Evolutionary conservation across 192 early-diverging fungal species (phyloP), one percentile per base, ranked within the genome.

Genomic region (Coemansia sp.): DNA sequence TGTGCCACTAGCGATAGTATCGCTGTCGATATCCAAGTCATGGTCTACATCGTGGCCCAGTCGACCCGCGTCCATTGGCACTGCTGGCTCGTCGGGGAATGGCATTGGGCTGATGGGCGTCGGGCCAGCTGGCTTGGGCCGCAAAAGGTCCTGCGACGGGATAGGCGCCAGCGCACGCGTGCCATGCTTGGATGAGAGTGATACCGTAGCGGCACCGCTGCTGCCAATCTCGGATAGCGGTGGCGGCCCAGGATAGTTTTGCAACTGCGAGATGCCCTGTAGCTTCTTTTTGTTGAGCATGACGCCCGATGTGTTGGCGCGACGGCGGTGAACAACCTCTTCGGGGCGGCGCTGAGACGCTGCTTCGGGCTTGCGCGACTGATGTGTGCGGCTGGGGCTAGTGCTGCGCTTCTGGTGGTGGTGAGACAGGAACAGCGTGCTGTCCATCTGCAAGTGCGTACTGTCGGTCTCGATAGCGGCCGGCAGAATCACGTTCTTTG

Each of bases 211-310:
- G n/a, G 56, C 56, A 37, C 10, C 33, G 21, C 26, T 4, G 18
- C 56, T 6, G 14, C 56, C 59, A 33, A 69, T 52, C 16, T 81
- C 77, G 10, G 77, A 69, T 20, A 80, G 14, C 3, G 69, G 42
- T 26, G 77, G 77, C 28, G 71, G 37, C 12, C 64, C 70, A 4
- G 68, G 66, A 13, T 73, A 76, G 70, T 60, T 73, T 31, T 82
- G 79, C 36, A 82, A 38, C 68, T 82, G 79, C 35, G 67, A 35
- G 26, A 82, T 76, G 56, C 62, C 64, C 70, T 82, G 79, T 37
- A 82, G 70, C 67, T 82, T 76, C 70, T 82, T 82, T 53, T 82
- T 82, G 68, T 76, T 82, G 43, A 69, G 57, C 73, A 82, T 75
- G 21, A 69, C 79, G 35, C 79, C 74, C 12, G 79, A 82, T 16